A percentile compares a stretch with the other conserved stretches of the same genome.
These are phyloP conservation scores for Mortierella sp. DNA, from an alignment of 371 early-diverging fungal genomes.

Conservation along the genomic window DNA sequence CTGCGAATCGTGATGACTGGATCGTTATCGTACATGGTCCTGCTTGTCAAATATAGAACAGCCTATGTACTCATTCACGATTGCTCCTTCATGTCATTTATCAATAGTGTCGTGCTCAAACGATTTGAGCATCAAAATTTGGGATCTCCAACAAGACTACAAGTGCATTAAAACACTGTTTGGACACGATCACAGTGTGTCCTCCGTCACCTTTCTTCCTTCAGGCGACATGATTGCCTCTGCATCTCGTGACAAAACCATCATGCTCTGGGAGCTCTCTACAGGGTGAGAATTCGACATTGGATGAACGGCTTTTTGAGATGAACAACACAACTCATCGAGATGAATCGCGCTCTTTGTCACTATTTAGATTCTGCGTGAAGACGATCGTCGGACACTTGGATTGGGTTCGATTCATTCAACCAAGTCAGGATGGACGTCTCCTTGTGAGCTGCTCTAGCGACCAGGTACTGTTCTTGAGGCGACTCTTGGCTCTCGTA, in stretches of 20 bases:
- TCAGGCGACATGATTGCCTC: constrained; percentile 85
- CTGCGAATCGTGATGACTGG: neutral
- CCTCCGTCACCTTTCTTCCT: constrained; percentile 82
- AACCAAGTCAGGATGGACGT: constrained; percentile 78
- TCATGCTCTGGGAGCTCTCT: constrained; percentile 91
- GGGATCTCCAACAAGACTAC: constrained; percentile 91
- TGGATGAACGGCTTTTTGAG: neutral
- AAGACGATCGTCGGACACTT: constrained; percentile 84
- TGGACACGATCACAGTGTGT: constrained; percentile 95
- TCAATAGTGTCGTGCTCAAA: constrained; percentile 87
- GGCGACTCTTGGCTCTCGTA: neutral
- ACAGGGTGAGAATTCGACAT: constrained; percentile 70
- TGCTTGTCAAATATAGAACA: too few species aligned
- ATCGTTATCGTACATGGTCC: neutral
- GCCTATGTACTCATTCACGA: neutral
- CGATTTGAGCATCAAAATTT: constrained; percentile 91
- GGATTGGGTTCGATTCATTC: constrained; percentile 90
- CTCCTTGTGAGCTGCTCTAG: constrained; percentile 83
- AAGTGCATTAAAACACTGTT: constrained; percentile 86
- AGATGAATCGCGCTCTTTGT: neutral
- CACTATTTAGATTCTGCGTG: constrained; percentile 76
- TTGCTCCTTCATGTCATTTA: neutral
- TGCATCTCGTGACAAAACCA: constrained; percentile 90
- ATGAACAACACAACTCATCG: neutral
- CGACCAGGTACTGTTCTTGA: constrained; percentile 77